Percentiles rank a stretch among this genome's conserved stretches.
These are phyloP conservation scores for Trichaptum fuscoviolaceum DNA, from an alignment of 768 basidiomycete species.

Conservation along the genomic window DNA sequence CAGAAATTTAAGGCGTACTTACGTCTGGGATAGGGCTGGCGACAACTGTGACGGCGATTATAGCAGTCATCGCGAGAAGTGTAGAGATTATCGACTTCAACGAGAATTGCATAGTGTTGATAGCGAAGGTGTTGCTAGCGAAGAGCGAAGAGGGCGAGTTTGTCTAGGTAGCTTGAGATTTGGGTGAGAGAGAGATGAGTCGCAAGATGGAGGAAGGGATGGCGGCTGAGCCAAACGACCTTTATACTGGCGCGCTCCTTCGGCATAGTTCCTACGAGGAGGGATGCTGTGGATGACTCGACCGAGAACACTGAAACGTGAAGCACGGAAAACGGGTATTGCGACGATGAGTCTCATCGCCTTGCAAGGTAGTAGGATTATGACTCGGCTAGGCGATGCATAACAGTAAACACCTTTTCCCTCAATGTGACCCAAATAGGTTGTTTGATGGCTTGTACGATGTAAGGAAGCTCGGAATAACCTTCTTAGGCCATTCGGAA, in stretches of 20 bases:
- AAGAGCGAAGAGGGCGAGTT: not conserved
- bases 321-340: not conserved
- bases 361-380: not conserved
- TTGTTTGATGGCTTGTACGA: not conserved
- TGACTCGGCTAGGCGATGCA: not conserved
- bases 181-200: not conserved
- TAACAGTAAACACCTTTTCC: too few species aligned
- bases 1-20: not conserved
- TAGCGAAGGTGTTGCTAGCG: not conserved
- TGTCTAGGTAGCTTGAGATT: not conserved
- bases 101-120: not conserved
- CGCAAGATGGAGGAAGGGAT: not conserved
- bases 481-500: not conserved
- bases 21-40: not conserved
- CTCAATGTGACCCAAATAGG: too few species aligned
- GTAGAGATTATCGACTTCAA: not conserved
- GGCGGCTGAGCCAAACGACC: not conserved
- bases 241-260: not conserved
- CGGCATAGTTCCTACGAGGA: not conserved
- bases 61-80: not conserved
- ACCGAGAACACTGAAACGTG: not conserved
- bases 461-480: not conserved
- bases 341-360: not conserved
- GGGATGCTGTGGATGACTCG: not conserved
- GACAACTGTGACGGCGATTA: not conserved